phyloP scores from a whole-genome alignment of 306 rosid species.

The Casuarina equisetifolia region DNA sequence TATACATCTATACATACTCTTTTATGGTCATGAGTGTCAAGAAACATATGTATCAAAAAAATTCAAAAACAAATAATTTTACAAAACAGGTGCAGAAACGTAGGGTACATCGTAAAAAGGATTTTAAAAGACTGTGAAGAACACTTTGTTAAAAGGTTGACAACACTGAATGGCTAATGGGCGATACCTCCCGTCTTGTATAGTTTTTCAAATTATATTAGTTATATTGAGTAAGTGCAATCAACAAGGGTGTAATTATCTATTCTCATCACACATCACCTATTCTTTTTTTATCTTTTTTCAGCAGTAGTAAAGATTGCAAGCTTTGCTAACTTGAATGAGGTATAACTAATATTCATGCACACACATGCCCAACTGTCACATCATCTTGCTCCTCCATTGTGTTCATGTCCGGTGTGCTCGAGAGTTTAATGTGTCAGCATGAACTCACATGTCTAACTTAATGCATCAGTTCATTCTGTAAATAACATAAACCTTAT shows the following conservation, averaged over 20 bases:
- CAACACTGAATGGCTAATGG: neutral
- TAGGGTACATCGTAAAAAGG: neutral
- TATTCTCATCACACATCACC: constrained; percentile 5
- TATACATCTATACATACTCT: too few species aligned
- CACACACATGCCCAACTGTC: neutral
- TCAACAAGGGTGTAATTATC: constrained; percentile 6
- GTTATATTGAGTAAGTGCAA: neutral
- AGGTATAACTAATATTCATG: neutral
- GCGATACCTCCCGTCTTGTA: neutral
- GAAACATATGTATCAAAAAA: neutral
- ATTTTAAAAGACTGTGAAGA: neutral
- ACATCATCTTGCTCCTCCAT: neutral
- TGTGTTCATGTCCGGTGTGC: neutral
- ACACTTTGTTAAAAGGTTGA: neutral
- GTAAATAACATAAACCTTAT: neutral
- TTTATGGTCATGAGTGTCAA: neutral
- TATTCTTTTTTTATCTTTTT: neutral
- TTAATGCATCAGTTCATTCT: neutral
- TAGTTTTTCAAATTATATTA: neutral
- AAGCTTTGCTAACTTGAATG: neutral
- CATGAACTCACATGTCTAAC: neutral
- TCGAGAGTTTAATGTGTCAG: neutral
- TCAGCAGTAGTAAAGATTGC: constrained; percentile 17
- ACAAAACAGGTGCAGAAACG: neutral
- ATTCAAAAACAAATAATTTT: neutral